These are phyloP conservation scores for Acanthamoeba pearcei DNA, from an alignment of 208 protist genomes.

Conservation along the genomic window DNA sequence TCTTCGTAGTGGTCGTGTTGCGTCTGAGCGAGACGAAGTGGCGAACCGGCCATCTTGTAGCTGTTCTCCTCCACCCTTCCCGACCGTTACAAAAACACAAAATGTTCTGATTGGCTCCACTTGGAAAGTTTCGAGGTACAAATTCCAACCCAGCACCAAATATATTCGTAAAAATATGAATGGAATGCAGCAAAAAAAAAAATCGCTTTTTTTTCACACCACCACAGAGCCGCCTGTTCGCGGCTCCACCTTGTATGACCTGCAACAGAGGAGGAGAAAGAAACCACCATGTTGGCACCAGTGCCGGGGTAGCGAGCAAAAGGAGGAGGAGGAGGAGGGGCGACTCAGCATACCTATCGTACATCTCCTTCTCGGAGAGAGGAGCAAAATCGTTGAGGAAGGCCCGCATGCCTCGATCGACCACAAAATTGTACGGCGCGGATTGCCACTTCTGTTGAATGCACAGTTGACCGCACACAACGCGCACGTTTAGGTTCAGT, in stretches of 20 bases:
- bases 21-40: too few relatives aligned
- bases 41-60: not conserved
- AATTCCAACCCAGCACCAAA: slow-evolving; percentile 2
- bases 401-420: slow-evolving; percentile 33
- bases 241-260: slow-evolving; percentile 40
- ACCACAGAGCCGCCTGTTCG: not conserved
- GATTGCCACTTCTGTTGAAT: slow-evolving; percentile 20
- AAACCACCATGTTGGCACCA: not conserved
- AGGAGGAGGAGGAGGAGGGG: not conserved
- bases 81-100: slow-evolving; percentile 52
- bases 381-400: slow-evolving; percentile 58
- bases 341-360: slow-evolving; percentile 5
- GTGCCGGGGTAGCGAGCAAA: not conserved
- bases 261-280: not conserved
- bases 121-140: not conserved
- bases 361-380: slow-evolving; percentile 59
- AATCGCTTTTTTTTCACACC: too few relatives aligned
- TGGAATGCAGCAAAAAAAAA: not conserved
- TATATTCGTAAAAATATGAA: not conserved
- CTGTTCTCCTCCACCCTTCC: not conserved
- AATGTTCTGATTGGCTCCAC: slow-evolving; percentile 1
- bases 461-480: not conserved
- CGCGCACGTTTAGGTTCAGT: not conserved
- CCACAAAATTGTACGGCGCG: not conserved
- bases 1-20: too few relatives aligned